Conservation (phyloP, 1,284 basidiomycete genomes). For the Austroboletus niveus region DNA sequence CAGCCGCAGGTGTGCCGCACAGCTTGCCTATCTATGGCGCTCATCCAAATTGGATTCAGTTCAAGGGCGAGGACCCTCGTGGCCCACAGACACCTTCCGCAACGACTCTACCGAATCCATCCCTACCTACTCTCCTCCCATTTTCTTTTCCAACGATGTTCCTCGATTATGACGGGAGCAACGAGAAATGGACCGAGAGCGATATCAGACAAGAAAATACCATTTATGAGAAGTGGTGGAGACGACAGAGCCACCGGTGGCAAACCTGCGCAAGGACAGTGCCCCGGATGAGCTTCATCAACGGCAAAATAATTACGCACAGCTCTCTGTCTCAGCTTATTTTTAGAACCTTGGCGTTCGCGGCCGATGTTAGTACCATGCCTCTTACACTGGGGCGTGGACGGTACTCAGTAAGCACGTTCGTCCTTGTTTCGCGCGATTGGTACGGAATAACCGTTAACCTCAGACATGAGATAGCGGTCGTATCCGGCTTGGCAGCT, state of each 20-base stretch:
- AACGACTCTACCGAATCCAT: neutral
- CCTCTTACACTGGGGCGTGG: neutral
- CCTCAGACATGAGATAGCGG: conserved; percentile 3
- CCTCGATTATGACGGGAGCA: conserved; percentile 1
- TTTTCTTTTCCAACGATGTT: conserved; percentile 4
- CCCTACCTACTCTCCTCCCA: neutral
- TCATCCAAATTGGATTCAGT: neutral
- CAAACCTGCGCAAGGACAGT: neutral
- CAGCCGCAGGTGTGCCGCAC: neutral
- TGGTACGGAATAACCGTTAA: neutral
- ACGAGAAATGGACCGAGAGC: neutral
- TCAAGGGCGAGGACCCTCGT: neutral
- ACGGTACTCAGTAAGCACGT: neutral
- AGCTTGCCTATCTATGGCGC: neutral
- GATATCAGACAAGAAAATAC: conserved; percentile 1
- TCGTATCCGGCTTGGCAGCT: neutral
- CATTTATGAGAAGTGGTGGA: conserved; percentile 6
- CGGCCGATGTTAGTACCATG: neutral
- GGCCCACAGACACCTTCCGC: neutral
- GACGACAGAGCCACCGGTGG: conserved; percentile 6
- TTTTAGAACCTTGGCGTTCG: neutral
- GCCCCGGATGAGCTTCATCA: conserved; percentile 2
- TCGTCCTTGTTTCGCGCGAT: neutral
- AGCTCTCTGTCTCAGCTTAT: neutral
- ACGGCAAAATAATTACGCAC: neutral